Evolutionary conservation across 768 basidiomycete genomes (phyloP), one percentile per base, ranked within the genome.

Genomic region (Lactifluus subvellereus): DNA sequence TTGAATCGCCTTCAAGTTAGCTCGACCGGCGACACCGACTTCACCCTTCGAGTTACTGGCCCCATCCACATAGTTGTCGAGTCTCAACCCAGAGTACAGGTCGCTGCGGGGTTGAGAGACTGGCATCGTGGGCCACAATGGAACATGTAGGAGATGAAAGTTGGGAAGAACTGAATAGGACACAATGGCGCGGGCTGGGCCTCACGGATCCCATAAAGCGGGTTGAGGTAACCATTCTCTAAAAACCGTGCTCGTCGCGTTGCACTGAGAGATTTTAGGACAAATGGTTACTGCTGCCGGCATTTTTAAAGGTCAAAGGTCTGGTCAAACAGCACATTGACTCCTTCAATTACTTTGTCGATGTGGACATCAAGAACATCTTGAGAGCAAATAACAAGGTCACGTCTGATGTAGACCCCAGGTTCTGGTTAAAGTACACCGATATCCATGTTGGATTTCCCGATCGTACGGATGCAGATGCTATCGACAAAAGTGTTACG

Each of bases 261-360:
- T 18, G 16, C 18, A 11, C 38, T 60, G 20, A 54, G 27, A 22
- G 43, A 54, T 14, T 37, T 49, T 68, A 97, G 95, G 97, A 99
- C 73, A 99, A 99, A 86, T 99, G 97, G 97, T 84, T 97, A 20
- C 78, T 99, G 10, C 78, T 99, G 2, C 97, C 97, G 2, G 96
- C 95, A 10, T 99, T 98, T 71, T 80, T 99, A 56, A 90, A 95
- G 76, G 92, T 97, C 65, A 99, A 99, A 71, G 97, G 97, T 62
- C 86, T 99, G 14, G 97, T 99, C 65, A 98, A 98, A 77, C 97
- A 98, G 72, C 97, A 99, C 72, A 91, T 98, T 68, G 97, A 98
- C 74, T 97, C 94, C 8, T 98, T 94, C 85, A 98, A 98, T 77
- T 95, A 96, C 75, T 98, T 99, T 71, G 94, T 98, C 71, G 91